Conservation (phyloP, 768 basidiomycete species). For the Lentinula lateritia region DNA sequence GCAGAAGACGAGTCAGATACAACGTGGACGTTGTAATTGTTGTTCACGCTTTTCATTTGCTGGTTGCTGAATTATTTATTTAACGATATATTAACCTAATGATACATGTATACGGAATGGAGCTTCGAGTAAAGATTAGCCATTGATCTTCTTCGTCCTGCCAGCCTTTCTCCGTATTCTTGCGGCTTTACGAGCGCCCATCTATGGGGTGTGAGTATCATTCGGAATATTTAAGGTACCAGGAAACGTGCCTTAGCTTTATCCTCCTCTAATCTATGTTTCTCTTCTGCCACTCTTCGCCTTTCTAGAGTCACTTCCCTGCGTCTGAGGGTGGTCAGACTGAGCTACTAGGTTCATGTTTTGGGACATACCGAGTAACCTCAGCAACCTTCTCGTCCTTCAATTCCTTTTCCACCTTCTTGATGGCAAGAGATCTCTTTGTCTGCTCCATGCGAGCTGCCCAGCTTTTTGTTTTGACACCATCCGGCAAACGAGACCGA, state of each 20-base stretch:
- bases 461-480: constrained; percentile 64
- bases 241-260: constrained; percentile 47
- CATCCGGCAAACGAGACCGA: constrained; percentile 61
- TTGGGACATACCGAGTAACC: constrained; percentile 41
- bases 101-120: neutral
- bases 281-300: constrained; percentile 69
- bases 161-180: constrained; percentile 69
- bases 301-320: constrained; percentile 66
- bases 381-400: constrained; percentile 75
- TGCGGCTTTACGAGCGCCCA: constrained; percentile 77
- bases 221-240: neutral
- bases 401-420: constrained; percentile 67
- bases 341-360: neutral
- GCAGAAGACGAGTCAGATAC: constrained; percentile 71
- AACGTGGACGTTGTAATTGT: constrained; percentile 63
- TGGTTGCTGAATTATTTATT: neutral
- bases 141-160: constrained; percentile 75
- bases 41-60: neutral
- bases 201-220: constrained; percentile 32
- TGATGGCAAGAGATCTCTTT: constrained; percentile 61
- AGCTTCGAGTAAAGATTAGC: constrained; percentile 30
- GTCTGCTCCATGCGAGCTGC: constrained; percentile 65
- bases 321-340: constrained; percentile 35
- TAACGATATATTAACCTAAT: neutral
- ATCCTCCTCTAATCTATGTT: constrained; percentile 58